Evolutionary conservation across 2,329 filamentous ascomycete species (phyloP), one percentile per base, ranked within the genome.

Genomic region (Colletotrichum musae): DNA sequence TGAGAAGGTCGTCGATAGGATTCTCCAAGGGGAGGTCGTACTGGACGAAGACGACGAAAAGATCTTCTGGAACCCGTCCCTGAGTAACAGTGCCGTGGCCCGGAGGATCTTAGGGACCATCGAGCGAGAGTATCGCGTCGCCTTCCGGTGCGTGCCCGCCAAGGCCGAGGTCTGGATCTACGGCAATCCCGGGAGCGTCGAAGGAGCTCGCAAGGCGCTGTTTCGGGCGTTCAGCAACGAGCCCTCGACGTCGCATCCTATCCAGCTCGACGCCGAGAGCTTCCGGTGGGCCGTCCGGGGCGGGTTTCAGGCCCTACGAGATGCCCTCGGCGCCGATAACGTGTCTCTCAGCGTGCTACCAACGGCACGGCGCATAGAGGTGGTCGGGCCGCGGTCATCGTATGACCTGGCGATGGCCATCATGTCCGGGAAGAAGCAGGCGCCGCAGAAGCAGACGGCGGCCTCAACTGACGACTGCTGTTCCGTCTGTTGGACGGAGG

Each of bases 401-500:
- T 71, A 75, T 53, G 51, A 71, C 10, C 36, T 54, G 4, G 75
- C 74, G 16, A 15, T 66, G 6, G 62, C 57, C 4, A 63, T 75
- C 4, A 57, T 75, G 21, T 62, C 62, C 4, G 47, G 43, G 9
- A 52, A 54, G 32, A 26, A 51, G 1, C 21, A 24, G 21, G 53
- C 5, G 1, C 9, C 2, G 39, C 6, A 36, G 6, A 16, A 2
- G 39, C 15, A 53, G 6, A 12, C 15, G 26, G 32, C 9, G 9
- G n/a, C 36, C n/a, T 58, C 15, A 39, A 52, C 4, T 10, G 56
- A 21, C 6, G 18, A 52, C 10, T 58, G 72, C 76, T 80, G 81
- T 68, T 59, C 77, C 0, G 75, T 81, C 6, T 85, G 83, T 62
- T 81, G 76, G 73, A 77, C 71, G 13, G 75, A 77, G 28, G 78